Evolutionary conservation across 2,329 filamentous ascomycete species (phyloP).

Genomic region (Exophiala lecanii-corni): DNA sequence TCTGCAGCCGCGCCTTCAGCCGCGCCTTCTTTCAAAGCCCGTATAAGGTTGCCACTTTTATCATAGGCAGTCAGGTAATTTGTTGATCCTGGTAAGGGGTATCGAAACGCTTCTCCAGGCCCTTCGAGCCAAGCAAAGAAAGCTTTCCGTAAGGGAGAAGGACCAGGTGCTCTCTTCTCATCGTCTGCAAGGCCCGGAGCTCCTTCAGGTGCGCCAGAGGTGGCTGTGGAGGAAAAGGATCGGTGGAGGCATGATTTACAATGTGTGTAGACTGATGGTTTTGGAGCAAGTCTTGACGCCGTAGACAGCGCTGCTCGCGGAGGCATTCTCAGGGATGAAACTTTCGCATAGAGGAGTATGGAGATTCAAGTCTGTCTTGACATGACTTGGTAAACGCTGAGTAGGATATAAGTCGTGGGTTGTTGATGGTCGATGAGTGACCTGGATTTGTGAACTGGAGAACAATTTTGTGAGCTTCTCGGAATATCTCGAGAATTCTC

Average conservation of each 20-base stretch:
- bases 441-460: no score
- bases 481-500: no score
- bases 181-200: constrained; percentile 51
- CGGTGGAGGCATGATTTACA: constrained; percentile 26
- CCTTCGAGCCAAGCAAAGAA: constrained; percentile 54
- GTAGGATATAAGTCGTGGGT: no score
- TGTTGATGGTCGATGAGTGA: no score
- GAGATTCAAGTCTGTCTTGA: no score
- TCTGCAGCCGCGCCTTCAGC: constrained; percentile 2
- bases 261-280: constrained; percentile 22
- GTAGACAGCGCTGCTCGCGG: constrained; percentile 20
- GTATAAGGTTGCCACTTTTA: constrained; percentile 44
- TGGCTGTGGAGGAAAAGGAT: constrained; percentile 25
- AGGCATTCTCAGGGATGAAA: constrained; percentile 13
- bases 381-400: no score
- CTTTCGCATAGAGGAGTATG: neutral
- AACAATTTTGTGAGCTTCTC: no score
- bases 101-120: constrained; percentile 45
- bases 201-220: constrained; percentile 36
- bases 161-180: neutral
- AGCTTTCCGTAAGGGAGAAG: neutral
- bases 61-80: constrained; percentile 55
- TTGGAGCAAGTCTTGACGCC: constrained; percentile 10
- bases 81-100: constrained; percentile 47
- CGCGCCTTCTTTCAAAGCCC: constrained; percentile 22